These are phyloP conservation scores for Primulina huaijiensis DNA, from an alignment of 257 asterid species.

Conservation along the genomic window DNA sequence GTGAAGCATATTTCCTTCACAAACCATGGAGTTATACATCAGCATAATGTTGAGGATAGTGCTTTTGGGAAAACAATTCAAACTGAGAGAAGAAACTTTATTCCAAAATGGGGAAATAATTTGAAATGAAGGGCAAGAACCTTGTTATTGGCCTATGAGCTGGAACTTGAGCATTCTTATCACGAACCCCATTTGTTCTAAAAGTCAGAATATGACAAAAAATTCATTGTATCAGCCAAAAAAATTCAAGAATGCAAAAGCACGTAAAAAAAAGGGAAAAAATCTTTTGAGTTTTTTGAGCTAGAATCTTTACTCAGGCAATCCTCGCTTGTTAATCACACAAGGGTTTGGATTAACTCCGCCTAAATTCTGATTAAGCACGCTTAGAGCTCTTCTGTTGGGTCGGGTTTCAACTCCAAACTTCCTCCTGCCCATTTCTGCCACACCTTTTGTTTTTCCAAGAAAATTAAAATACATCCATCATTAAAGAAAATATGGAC, in stretches of 20 bases:
- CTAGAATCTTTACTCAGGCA: constrained; percentile 55
- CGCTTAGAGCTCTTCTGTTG: constrained; percentile 59
- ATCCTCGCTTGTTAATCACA: constrained; percentile 59
- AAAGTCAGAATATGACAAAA: constrained; percentile 21
- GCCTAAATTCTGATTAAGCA: constrained; percentile 55
- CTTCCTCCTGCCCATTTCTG: constrained; percentile 46
- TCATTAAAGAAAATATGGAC: neutral
- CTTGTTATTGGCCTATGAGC: constrained; percentile 76
- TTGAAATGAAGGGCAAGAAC: constrained; percentile 29
- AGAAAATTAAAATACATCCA: neutral
- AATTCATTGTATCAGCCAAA: neutral
- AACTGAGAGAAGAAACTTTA: neutral
- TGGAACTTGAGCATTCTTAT: constrained; percentile 42
- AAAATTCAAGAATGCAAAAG: neutral
- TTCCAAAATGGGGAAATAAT: neutral
- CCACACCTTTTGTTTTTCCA: constrained; percentile 43
- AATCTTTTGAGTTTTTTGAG: constrained; percentile 12
- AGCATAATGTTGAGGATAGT: constrained; percentile 12
- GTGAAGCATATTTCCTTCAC: constrained; percentile 69
- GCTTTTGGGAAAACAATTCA: neutral
- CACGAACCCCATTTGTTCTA: constrained; percentile 55
- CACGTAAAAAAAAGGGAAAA: neutral
- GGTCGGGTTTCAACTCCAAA: constrained; percentile 60
- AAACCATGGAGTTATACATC: constrained; percentile 17
- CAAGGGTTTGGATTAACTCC: constrained; percentile 40